Percentiles rank a stretch among this genome's conserved stretches.
Evolutionary conservation across 2,329 filamentous ascomycete species (phyloP).

Genomic region (Claviceps sp.): DNA sequence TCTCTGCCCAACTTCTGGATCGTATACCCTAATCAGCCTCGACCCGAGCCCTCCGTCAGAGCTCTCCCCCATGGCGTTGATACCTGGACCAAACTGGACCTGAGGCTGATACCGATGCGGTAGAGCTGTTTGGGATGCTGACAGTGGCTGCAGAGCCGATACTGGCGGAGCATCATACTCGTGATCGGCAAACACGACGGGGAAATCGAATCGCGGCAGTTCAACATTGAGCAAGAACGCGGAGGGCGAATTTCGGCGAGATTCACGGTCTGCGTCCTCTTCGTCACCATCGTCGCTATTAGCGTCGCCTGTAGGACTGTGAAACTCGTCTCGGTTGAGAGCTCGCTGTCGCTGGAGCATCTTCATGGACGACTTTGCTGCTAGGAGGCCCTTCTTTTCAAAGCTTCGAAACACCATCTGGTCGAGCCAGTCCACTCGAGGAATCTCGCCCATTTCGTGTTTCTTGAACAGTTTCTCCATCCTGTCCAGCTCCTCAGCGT

Average conservation of each 20-base stretch:
- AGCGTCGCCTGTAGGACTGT: constrained; percentile 17
- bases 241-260: constrained; percentile 30
- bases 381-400: constrained; percentile 59
- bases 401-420: constrained; percentile 84
- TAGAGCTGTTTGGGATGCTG: constrained; percentile 49
- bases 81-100: constrained; percentile 81
- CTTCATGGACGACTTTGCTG: constrained; percentile 50
- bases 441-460: constrained; percentile 94
- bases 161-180: constrained; percentile 80
- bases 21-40: constrained; percentile 73
- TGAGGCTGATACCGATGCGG: constrained; percentile 73
- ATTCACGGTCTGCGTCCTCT: background rate
- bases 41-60: constrained; percentile 34
- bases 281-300: constrained; percentile 16
- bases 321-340: constrained; percentile 19
- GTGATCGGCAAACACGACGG: constrained; percentile 86
- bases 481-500: constrained; percentile 74
- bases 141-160: constrained; percentile 53
- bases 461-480: constrained; percentile 89
- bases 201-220: constrained; percentile 87
- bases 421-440: constrained; percentile 88
- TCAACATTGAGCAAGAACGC: constrained; percentile 81
- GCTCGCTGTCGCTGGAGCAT: constrained; percentile 36
- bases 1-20: constrained; percentile 76
- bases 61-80: constrained; percentile 51